Conservation (phyloP, 768 basidiomycete genomes). For the Phaeotremella skinneri region DNA sequence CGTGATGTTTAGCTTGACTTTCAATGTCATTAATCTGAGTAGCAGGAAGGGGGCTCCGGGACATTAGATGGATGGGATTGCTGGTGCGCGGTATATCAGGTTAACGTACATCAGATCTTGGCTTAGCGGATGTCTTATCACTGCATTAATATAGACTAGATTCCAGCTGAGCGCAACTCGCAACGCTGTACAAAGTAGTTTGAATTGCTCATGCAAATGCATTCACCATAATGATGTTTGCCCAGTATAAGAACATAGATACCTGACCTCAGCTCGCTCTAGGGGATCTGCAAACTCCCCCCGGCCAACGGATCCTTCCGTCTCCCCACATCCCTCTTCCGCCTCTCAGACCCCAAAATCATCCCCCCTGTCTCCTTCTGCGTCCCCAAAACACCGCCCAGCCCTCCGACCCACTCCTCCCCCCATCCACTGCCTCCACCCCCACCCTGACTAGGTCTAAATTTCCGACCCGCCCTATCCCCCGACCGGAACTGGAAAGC, state of each 20-base stretch:
- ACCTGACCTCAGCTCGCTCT: neutral
- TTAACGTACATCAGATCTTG: no score
- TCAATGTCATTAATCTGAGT: conserved; percentile 68
- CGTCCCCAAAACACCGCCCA: conserved; percentile 9
- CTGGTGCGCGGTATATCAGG: no score
- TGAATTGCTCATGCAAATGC: no score
- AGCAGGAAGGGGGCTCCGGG: neutral
- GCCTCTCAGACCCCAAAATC: conserved; percentile 11
- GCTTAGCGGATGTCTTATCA: no score
- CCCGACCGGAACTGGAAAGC: conserved; percentile 37
- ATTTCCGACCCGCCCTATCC: conserved; percentile 49
- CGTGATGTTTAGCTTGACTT: conserved; percentile 61
- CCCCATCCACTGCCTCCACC: conserved; percentile 47
- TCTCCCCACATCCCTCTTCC: conserved; percentile 30
- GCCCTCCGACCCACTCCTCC: conserved; percentile 37
- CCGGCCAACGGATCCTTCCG: conserved; percentile 44
- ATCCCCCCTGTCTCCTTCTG: neutral
- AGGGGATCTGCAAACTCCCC: conserved; percentile 22
- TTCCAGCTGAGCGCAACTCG: no score
- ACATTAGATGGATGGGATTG: conserved; percentile 4
- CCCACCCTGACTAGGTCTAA: conserved; percentile 34
- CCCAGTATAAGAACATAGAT: no score
- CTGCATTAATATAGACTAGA: no score
- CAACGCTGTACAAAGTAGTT: no score
- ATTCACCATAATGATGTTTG: no score